phyloP scores from a whole-genome alignment of 78 protist species.

The Dictyostelium purpureum region DNA sequence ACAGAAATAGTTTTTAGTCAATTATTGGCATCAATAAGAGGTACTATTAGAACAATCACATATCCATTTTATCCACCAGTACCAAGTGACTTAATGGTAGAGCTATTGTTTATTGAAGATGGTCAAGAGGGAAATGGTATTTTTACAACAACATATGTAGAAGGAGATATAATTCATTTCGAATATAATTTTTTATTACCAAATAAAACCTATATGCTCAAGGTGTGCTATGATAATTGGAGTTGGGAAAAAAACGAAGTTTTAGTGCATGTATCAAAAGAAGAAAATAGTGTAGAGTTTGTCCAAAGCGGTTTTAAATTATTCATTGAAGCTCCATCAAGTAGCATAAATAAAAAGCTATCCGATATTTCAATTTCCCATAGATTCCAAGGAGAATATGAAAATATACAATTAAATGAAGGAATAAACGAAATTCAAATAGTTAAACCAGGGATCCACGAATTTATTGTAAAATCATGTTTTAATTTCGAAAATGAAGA shows the following conservation, averaged over 20 bases:
- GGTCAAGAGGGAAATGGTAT: background rate
- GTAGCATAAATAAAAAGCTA: background rate
- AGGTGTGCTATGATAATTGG: background rate
- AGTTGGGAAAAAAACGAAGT: background rate
- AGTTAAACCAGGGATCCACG: background rate
- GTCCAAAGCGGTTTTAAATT: background rate
- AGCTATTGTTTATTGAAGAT: background rate
- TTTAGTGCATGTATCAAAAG: background rate
- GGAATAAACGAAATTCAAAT: background rate
- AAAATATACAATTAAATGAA: background rate
- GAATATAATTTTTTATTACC: background rate
- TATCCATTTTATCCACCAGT: background rate
- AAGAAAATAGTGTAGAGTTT: background rate
- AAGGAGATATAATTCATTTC: background rate
- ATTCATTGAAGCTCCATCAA: background rate
- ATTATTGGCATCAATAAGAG: background rate
- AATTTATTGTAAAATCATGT: constrained; percentile 2
- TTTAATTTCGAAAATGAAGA: background rate
- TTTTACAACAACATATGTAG: background rate
- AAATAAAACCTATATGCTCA: background rate
- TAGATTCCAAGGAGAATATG: background rate
- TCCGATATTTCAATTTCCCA: background rate
- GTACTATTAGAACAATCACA: background rate
- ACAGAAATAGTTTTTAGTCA: background rate
- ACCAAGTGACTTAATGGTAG: background rate